Evolutionary conservation across 139 green algal species (phyloP), one percentile per base, ranked within the genome.

Genomic region (Spirogloea muscicola): DNA sequence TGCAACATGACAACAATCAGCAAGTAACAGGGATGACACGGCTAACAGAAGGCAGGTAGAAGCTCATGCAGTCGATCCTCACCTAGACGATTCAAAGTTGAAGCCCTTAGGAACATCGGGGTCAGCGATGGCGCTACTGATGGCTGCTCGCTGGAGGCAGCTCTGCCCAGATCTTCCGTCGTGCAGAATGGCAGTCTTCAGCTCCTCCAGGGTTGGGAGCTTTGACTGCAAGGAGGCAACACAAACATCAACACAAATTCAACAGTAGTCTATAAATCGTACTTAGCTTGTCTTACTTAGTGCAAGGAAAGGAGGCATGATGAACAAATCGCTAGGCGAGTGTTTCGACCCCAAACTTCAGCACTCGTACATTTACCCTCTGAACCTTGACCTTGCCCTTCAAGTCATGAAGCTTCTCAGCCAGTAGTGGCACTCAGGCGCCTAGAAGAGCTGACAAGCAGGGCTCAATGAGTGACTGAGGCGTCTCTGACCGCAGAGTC

Each of bases 181-280:
- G 68, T 58, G 59, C 10, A 77, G 27, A 31, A 29, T 59, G 58
- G 34, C 70, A 5, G 61, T 58, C 62, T 33, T 57, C 9, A 77
- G 62, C 5, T 6, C 21, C 33, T 79, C 70, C 27, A 63, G 70
- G 6, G 13, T 80, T 60, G 70, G 70, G 63, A 79, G 6, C n/a
- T 36, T 31, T 71, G 46, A 5, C 49, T 62, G 63, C 63, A 39
- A 38, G 29, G n/a, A n/a, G n/a, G n/a, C n/a, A n/a, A n/a, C n/a
- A n/a, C n/a, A n/a, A n/a, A n/a, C n/a, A n/a, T n/a, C n/a, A n/a
- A 18, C 29, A 36, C 57, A 16, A 16, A 16, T 21, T 13, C 57
- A 41, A 65, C n/a, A n/a, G n/a, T n/a, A n/a, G n/a, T n/a, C 13
- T 18, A 13, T 41, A 16, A 13, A 16, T 18, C 27, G 13, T 18